Conservation (phyloP, 164 flowering plant species). For the Brasenia schreberi region DNA sequence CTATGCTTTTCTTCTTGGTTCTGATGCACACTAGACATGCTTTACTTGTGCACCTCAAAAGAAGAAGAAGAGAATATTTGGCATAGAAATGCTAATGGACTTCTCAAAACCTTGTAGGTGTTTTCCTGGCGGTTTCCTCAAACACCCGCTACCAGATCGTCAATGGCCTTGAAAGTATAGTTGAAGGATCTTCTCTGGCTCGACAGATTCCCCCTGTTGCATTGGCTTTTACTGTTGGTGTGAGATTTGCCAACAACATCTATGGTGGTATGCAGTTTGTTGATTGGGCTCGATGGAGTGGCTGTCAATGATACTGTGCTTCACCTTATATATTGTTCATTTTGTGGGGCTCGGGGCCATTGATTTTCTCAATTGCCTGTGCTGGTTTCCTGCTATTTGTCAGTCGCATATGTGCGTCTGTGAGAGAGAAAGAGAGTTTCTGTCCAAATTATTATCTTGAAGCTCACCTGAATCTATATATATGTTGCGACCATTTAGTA, state of each 20-base stretch:
- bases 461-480: too few species aligned
- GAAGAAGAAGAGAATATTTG: neutral
- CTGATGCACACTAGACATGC: neutral
- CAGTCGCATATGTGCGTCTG: too few species aligned
- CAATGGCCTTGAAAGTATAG: constrained; percentile 72
- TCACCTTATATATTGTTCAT: too few species aligned
- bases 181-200: constrained; percentile 77
- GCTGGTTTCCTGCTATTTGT: too few species aligned
- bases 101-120: constrained; percentile 30
- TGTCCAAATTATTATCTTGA: too few species aligned
- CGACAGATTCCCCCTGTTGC: constrained; percentile 69
- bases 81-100: neutral
- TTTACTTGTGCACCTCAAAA: neutral
- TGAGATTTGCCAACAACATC: constrained; percentile 77
- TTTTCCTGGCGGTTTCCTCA: constrained; percentile 86
- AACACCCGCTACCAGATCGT: constrained; percentile 85
- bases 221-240: constrained; percentile 90
- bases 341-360: too few species aligned
- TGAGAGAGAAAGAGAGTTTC: too few species aligned
- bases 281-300: constrained; percentile 94
- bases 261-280: constrained; percentile 98
- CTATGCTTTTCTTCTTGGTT: neutral
- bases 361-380: too few species aligned
- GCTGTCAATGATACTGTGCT: constrained; percentile 43
- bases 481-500: too few species aligned